phyloP scores from a whole-genome alignment of 2,329 filamentous ascomycete genomes.

The Cordyceps militaris region DNA sequence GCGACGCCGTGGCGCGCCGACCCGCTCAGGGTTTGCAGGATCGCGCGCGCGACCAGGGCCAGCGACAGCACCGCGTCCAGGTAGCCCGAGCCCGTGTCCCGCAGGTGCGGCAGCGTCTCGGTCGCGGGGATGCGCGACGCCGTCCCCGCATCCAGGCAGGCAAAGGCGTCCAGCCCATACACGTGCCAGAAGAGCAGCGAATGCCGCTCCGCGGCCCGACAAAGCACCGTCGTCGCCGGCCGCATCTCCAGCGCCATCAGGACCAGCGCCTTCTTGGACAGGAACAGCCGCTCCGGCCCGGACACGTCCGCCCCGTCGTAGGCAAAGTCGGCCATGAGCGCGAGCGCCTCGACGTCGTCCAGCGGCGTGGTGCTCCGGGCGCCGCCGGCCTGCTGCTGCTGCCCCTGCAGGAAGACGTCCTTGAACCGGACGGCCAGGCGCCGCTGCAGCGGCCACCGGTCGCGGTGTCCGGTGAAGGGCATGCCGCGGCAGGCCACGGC shows the following conservation, averaged over 20 bases:
- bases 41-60: slow-evolving; percentile 16
- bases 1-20: slow-evolving; percentile 13
- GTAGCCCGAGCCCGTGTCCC: slow-evolving; percentile 13
- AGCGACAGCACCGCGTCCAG: slow-evolving; percentile 19
- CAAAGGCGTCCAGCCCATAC: slow-evolving; percentile 18
- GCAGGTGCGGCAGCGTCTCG: not conserved
- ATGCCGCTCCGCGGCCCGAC: slow-evolving; percentile 13
- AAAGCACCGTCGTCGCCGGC: not conserved
- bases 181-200: slow-evolving; percentile 18
- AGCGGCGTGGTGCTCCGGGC: slow-evolving; percentile 9
- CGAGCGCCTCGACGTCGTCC: slow-evolving; percentile 18
- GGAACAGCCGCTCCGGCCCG: slow-evolving; percentile 17
- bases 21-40: slow-evolving; percentile 11
- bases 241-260: slow-evolving; percentile 17
- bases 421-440: slow-evolving; percentile 19
- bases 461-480: slow-evolving; percentile 15
- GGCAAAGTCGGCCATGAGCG: slow-evolving; percentile 18
- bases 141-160: slow-evolving; percentile 17
- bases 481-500: slow-evolving; percentile 21
- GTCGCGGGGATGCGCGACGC: slow-evolving; percentile 16
- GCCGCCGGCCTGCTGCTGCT: slow-evolving; percentile 1
- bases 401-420: slow-evolving; percentile 16
- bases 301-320: slow-evolving; percentile 10
- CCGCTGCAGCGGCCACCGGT: slow-evolving; percentile 19
- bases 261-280: slow-evolving; percentile 21